Evolutionary conservation across 2,329 filamentous ascomycete genomes (phyloP), one percentile per base, ranked within the genome.

Genomic region (Ceratocystis albifundus): DNA sequence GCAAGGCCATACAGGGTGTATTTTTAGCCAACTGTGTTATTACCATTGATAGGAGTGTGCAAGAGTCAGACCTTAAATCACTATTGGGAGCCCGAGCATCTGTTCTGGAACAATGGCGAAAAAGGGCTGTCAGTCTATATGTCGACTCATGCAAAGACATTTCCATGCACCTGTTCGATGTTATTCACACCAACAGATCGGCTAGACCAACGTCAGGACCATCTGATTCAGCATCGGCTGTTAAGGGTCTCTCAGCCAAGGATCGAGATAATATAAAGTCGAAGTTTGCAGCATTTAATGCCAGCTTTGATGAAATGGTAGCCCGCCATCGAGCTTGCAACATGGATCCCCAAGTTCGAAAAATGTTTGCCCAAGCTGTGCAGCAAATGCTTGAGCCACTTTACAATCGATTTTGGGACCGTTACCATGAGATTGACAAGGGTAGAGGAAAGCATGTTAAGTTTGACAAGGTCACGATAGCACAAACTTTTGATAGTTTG

Each of bases 401-500:
- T 15, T 99, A 99, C 77, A 88, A 88, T 69, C 84, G 94, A 59
- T 99, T 99, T 77, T 97, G 90, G 86, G 94, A 97, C 76, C 84
- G 93, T 32, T 99, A 99, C 74, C 92, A 96, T 74, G 94, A 97
- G 76, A 86, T 97, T 70, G 93, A 97, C 77, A 96, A 96, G 79
- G 94, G 94, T 68, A 95, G 92, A 77, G 93, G 93, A 71, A 99
- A 99, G 76, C 96, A 97, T 76, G 91, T 96, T 74, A 96, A 96
- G 78, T 97, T 96, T 74, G 92, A 96, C 78, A 96, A 96, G 79
- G 80, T 81, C 50, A 84, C 85, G 61, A 87, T 99, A 72, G 84
- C 88, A 61, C 83, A 84, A 25, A 80, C 87, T 8, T 86, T 86
- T 71, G 72, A 78, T 65, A 82, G 79, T 65, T 74, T 85, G 2